These are phyloP conservation scores for Jamesozyma lodderae DNA, from an alignment of 805 yeast species.

Conservation along the genomic window DNA sequence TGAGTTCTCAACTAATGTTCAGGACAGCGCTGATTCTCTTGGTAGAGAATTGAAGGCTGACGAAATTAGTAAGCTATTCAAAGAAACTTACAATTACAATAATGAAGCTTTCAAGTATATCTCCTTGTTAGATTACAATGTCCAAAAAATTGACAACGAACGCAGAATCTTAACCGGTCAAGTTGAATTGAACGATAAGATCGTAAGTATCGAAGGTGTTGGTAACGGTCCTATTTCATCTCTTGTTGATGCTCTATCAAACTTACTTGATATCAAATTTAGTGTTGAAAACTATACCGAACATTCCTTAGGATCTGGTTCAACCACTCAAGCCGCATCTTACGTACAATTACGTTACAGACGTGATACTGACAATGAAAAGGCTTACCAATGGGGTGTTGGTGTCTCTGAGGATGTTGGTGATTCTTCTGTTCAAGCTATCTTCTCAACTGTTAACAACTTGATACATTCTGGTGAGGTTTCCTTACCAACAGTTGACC, in stretches of 20 bases:
- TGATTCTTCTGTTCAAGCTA: slow-evolving; percentile 64
- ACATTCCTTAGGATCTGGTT: slow-evolving; percentile 70
- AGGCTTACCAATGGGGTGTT: slow-evolving; percentile 65
- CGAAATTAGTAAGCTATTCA: slow-evolving; percentile 61
- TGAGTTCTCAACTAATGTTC: slow-evolving; percentile 64
- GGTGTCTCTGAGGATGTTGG: slow-evolving; percentile 80
- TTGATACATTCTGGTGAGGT: slow-evolving; percentile 26
- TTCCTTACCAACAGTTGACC: slow-evolving; percentile 13
- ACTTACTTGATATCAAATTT: slow-evolving; percentile 39
- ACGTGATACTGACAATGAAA: slow-evolving; percentile 10
- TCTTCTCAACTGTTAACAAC: slow-evolving; percentile 53
- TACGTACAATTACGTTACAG: slow-evolving; percentile 34
- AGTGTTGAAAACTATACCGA: slow-evolving; percentile 67
- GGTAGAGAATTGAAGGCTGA: slow-evolving; percentile 62
- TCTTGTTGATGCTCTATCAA: slow-evolving; percentile 51
- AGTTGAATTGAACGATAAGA: slow-evolving; percentile 38
- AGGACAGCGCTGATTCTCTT: slow-evolving; percentile 54
- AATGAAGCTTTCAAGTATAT: slow-evolving; percentile 21
- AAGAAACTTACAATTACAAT: slow-evolving; percentile 48
- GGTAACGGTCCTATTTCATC: slow-evolving; percentile 86
- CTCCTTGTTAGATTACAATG: slow-evolving; percentile 40
- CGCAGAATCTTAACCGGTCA: slow-evolving; percentile 35
- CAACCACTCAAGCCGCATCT: slow-evolving; percentile 68
- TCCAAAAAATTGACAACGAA: slow-evolving; percentile 29
- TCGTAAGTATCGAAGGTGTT: slow-evolving; percentile 39